Base-by-base conservation (phyloP, 2,329 filamentous ascomycete genomes). In the Fusarium pininemorale region DNA sequence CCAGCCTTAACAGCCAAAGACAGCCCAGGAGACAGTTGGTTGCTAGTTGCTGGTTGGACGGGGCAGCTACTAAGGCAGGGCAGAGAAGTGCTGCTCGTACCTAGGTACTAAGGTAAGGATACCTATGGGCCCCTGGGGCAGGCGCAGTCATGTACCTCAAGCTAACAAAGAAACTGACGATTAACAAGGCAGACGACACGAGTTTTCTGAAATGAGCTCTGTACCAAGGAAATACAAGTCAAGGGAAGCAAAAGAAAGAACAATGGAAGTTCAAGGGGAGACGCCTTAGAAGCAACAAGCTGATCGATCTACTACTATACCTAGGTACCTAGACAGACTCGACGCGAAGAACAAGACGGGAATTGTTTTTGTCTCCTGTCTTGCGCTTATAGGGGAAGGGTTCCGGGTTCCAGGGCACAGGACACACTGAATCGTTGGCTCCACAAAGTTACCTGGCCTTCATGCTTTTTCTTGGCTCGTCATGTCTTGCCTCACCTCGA, bases 21-120 rank as follows among this genome's bases (percentile, higher is more conserved):
- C 50, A 67, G 65, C 41, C 38, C 45, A 50, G 45, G 55, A 48
- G n/a, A 55, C 57, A 53, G 65, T 69, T 69, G 66, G 62, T 67
- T 51, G 28, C 47, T 61, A 28, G 35, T 42, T 45, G 57, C 62
- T 56, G 66, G 55, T 65, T 71, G 54, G 71, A 53, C 58, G 61
- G 62, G 66, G 38, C 57, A 37, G 15, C 32, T 35, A 55, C 47
- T 30, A 39, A 39, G 30, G 45, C 38, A 39, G 59, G 39, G 37
- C 32, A 66, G 48, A 51, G 53, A 65, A 60, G 14, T 50, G 63
- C 65, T 61, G 65, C 42, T 24, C 16, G 32, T 42, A 42, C 30
- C 30, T 30, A 30, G 30, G 30, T 30, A 13, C 30, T 30, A 30
- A 30, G 4, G 44, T 37, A 50, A 9, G 22, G 37, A 24, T 55